Base-by-base conservation (phyloP, 2,329 filamentous ascomycete genomes). In the Colletotrichum sp. region DNA sequence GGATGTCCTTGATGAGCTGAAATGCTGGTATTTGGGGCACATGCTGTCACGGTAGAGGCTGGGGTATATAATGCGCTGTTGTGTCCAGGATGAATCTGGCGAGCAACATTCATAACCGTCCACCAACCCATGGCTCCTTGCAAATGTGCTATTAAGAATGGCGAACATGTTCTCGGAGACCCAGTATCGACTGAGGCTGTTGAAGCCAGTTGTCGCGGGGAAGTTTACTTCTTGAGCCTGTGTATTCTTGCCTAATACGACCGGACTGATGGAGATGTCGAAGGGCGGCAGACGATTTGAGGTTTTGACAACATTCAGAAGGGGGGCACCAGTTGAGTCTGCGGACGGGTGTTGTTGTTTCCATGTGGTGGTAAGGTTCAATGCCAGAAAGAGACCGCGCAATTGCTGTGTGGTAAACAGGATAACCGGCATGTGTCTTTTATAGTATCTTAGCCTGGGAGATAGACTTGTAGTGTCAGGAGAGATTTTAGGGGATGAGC, bases 291-390 rank as follows among this genome's bases (percentile, higher is more conserved):
- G n/a, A 8, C 6, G n/a, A 52, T 13, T 0, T 21, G n/a, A 12
- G 6, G 6, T 13, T 24, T 52, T 21, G 2, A 13, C 2, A 4
- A 13, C n/a, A n/a, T n/a, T n/a, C n/a, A n/a, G n/a, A n/a, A n/a
- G n/a, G n/a, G n/a, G n/a, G n/a, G n/a, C n/a, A n/a, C 6, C n/a
- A 49, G 6, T 8, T 4, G 2, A 3, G 10, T 12, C 1, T 49
- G 44, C n/a, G 4, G 1, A 0, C n/a, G 3, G 44, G n/a, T 49
- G n/a, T 21, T 1, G 2, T 13, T 21, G 0, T n/a, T 49, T 0
- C 4, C 6, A 49, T 49, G 44, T 4, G 2, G n/a, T 49, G 18
- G 10, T 21, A 1, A 21, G n/a, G 2, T 21, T 21, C n/a, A 49
- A 49, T 7, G 2, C 5, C 44, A 3, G 44, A 21, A 49, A 12